Evolutionary conservation across 306 rosid genomes (phyloP).

Genomic region (Rosa lucieae): DNA sequence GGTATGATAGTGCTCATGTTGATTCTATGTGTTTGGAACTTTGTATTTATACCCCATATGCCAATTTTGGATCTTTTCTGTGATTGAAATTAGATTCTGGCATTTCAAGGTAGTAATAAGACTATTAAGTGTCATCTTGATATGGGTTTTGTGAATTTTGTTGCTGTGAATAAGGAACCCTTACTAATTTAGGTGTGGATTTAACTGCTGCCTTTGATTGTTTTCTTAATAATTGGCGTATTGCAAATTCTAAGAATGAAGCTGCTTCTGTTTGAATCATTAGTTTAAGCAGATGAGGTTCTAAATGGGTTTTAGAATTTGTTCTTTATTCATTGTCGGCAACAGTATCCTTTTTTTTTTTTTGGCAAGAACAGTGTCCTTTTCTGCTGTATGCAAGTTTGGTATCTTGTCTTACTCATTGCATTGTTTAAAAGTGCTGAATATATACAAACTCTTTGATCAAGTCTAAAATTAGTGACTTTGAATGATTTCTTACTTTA

Average conservation of each 20-base stretch:
- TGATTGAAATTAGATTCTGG: background rate
- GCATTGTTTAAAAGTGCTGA: background rate
- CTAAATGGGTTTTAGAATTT: background rate
- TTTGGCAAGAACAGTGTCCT: background rate
- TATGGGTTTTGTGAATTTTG: background rate
- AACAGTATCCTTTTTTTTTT: background rate
- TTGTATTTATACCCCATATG: background rate
- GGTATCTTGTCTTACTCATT: background rate
- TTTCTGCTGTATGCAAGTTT: background rate
- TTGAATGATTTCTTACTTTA: background rate
- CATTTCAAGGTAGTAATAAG: background rate
- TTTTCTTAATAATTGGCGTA: background rate
- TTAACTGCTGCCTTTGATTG: background rate
- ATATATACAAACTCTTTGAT: background rate
- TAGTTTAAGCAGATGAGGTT: background rate
- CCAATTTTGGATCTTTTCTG: background rate
- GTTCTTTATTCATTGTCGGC: background rate
- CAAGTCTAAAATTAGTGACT: background rate
- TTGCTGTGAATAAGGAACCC: background rate
- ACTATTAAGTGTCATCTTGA: background rate
- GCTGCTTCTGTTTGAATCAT: background rate
- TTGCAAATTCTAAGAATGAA: background rate
- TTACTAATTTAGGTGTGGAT: background rate
- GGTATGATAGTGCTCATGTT: constrained; percentile 5
- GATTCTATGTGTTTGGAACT: constrained; percentile 4